phyloP scores from a whole-genome alignment of 179 eudicot species.

The Patellifolia procumbens region DNA sequence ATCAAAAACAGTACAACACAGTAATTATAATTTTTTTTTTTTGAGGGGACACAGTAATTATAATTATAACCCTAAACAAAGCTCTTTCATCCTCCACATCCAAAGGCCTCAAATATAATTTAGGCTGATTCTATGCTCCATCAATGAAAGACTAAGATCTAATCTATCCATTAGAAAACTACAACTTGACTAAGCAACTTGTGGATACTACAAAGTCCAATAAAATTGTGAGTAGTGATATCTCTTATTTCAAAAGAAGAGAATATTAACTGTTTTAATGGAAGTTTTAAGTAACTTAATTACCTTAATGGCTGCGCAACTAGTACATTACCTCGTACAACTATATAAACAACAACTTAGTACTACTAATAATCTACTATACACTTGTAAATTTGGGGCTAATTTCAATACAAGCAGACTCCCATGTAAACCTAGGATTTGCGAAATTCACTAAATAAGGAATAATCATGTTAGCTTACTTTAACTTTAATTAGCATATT shows the following conservation, averaged over 20 bases:
- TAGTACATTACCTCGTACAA: conserved; percentile 10
- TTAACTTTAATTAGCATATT: background rate
- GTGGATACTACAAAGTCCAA: conserved; percentile 21
- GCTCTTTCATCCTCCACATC: background rate
- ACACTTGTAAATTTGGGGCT: background rate
- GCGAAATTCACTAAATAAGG: background rate
- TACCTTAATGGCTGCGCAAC: conserved; percentile 21
- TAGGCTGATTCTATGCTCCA: background rate
- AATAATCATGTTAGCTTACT: background rate
- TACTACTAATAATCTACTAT: background rate
- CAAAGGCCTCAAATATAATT: background rate
- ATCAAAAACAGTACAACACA: too few relatives aligned
- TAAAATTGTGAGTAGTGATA: background rate
- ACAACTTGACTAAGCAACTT: conserved; percentile 25
- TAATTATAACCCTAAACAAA: background rate
- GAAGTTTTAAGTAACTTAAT: conserved; percentile 14
- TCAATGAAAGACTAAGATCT: background rate
- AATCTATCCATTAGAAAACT: conserved; percentile 3
- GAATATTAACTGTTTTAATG: background rate
- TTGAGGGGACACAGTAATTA: too few relatives aligned
- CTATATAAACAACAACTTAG: background rate
- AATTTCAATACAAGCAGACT: background rate
- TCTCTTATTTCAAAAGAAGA: conserved; percentile 19
- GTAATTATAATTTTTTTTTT: too few relatives aligned
- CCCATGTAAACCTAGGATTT: conserved; percentile 16